A percentile compares a stretch with the other conserved stretches of the same genome.
Evolutionary conservation across 2,329 filamentous ascomycete species (phyloP).

Genomic region (Botryotinia calthae): DNA sequence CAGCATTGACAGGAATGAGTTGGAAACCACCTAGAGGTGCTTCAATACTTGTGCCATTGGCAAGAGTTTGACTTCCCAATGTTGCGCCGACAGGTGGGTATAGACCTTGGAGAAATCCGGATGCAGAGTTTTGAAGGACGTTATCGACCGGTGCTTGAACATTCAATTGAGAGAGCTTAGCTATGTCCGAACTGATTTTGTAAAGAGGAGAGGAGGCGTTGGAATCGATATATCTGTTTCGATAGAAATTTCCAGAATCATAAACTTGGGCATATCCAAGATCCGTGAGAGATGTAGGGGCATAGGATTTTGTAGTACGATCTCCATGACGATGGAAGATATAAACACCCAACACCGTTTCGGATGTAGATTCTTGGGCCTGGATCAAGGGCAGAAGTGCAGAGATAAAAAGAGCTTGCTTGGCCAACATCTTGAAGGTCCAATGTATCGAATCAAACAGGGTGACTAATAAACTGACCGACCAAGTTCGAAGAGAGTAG

Average conservation of each 20-base stretch:
- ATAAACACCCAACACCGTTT: conserved; percentile 65
- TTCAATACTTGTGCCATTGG: conserved; percentile 65
- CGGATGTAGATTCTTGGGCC: conserved; percentile 37
- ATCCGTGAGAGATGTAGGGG: conserved; percentile 70
- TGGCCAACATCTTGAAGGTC: conserved; percentile 36
- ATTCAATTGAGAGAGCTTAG: conserved; percentile 67
- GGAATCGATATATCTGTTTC: conserved; percentile 67
- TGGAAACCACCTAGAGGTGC: conserved; percentile 79
- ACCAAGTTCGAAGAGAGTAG: background rate
- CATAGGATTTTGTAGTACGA: conserved; percentile 72
- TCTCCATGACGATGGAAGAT: conserved; percentile 91
- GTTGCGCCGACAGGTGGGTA: conserved; percentile 70
- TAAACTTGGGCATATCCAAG: conserved; percentile 77
- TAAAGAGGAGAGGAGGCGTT: conserved; percentile 58
- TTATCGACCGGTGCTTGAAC: conserved; percentile 71
- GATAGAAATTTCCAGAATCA: conserved; percentile 71
- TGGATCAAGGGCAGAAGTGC: conserved; percentile 41
- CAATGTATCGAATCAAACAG: background rate
- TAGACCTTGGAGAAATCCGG: conserved; percentile 78
- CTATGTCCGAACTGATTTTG: conserved; percentile 63
- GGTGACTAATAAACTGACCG: background rate
- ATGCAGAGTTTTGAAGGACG: conserved; percentile 77
- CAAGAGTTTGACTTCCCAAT: conserved; percentile 58
- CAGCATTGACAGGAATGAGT: conserved; percentile 69
- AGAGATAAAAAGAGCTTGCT: conserved; percentile 44